These are phyloP conservation scores for Cladophialophora yegresii DNA, from an alignment of 2,329 filamentous ascomycete species.

Conservation along the genomic window DNA sequence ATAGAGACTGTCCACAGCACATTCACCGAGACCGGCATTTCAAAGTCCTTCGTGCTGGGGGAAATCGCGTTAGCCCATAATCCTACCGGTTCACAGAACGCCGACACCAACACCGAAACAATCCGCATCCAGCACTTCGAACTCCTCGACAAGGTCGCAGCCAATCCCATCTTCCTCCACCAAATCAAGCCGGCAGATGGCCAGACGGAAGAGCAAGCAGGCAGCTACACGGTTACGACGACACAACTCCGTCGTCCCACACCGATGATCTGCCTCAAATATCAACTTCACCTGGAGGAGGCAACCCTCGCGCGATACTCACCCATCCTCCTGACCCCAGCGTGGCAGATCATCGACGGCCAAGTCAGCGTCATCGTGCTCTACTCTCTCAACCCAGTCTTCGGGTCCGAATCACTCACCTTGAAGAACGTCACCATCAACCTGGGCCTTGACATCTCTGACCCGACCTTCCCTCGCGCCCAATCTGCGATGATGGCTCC, in stretches of 20 bases:
- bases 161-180: slow-evolving; percentile 86
- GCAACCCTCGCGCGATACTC: slow-evolving; percentile 60
- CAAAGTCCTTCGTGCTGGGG: slow-evolving; percentile 73
- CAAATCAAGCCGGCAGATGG: slow-evolving; percentile 21
- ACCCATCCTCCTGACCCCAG: slow-evolving; percentile 71
- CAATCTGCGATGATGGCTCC: slow-evolving; percentile 51
- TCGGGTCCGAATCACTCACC: slow-evolving; percentile 51
- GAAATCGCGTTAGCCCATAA: slow-evolving; percentile 90
- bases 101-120: slow-evolving; percentile 57
- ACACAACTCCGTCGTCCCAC: slow-evolving; percentile 67
- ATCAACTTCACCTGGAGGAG: slow-evolving; percentile 75
- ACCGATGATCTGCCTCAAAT: slow-evolving; percentile 80
- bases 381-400: slow-evolving; percentile 79
- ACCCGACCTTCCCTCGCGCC: slow-evolving; percentile 47
- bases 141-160: slow-evolving; percentile 85
- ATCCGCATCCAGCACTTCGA: slow-evolving; percentile 87
- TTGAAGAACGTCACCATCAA: slow-evolving; percentile 79
- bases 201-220: slow-evolving; percentile 57
- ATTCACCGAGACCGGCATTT: slow-evolving; percentile 73
- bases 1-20: slow-evolving; percentile 87
- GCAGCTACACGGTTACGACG: slow-evolving; percentile 77
- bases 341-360: slow-evolving; percentile 80
- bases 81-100: slow-evolving; percentile 46
- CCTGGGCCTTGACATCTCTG: slow-evolving; percentile 46
- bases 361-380: slow-evolving; percentile 84